These are phyloP conservation scores for Gaertneriomyces sp. DNA, from an alignment of 192 early-diverging fungal genomes.

Conservation along the genomic window DNA sequence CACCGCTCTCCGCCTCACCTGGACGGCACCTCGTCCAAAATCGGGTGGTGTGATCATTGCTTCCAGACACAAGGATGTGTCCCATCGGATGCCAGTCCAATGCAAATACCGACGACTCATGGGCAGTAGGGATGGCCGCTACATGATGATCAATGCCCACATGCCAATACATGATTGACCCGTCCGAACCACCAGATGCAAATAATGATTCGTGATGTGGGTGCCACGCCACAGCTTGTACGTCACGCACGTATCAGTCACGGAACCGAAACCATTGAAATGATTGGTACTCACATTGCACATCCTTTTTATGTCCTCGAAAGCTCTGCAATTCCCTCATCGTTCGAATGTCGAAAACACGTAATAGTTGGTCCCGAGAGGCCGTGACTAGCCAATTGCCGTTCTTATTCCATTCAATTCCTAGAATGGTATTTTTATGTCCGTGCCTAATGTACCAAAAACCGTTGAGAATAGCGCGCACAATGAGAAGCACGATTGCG, in stretches of 20 bases:
- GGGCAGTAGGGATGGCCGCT: constrained; percentile 69
- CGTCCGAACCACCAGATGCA: constrained; percentile 87
- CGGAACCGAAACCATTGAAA: background rate
- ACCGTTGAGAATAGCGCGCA: no score
- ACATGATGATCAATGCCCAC: constrained; percentile 59
- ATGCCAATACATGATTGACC: constrained; percentile 80
- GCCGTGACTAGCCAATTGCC: constrained; percentile 94
- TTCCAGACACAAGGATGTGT: constrained; percentile 88
- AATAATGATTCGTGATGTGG: constrained; percentile 88
- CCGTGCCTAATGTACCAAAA: constrained; percentile 59
- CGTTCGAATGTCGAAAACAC: constrained; percentile 91
- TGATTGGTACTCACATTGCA: constrained; percentile 60
- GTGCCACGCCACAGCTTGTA: constrained; percentile 85
- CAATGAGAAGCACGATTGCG: background rate
- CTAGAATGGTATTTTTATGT: constrained; percentile 89
- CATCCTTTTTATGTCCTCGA: constrained; percentile 82
- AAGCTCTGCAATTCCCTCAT: constrained; percentile 88
- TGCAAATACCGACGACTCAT: constrained; percentile 89
- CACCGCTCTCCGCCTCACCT: constrained; percentile 57
- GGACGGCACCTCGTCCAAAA: constrained; percentile 95
- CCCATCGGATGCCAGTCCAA: constrained; percentile 97
- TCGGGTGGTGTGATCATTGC: constrained; percentile 92
- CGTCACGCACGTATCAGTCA: no score
- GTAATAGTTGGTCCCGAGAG: constrained; percentile 83
- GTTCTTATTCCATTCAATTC: constrained; percentile 92